Evolutionary conservation across 2,329 filamentous ascomycete species (phyloP).

Genomic region (Sporothrix luriei): DNA sequence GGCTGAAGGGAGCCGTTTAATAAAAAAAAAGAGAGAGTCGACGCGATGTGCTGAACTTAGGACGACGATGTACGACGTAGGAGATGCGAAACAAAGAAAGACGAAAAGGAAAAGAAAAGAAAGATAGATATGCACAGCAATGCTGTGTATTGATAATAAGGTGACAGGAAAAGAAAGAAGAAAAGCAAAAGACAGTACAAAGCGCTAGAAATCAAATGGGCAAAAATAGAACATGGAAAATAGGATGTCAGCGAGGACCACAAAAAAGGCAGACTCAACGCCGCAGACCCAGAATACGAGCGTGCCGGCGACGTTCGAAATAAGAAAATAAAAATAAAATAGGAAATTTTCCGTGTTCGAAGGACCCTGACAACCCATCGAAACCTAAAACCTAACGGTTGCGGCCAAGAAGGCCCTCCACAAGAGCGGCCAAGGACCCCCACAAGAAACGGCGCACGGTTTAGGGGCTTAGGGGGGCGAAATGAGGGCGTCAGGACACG

Average conservation of each 20-base stretch:
- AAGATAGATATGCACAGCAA: background rate
- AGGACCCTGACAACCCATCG: background rate
- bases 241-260: background rate
- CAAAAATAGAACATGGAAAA: constrained; percentile 23
- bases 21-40: background rate
- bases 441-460: constrained; percentile 12
- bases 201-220: background rate
- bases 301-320: background rate
- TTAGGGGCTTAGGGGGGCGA: constrained; percentile 21
- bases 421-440: background rate
- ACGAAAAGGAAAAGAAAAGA: background rate
- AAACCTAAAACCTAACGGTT: background rate
- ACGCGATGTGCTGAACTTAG: background rate
- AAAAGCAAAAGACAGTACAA: background rate
- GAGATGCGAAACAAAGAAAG: background rate
- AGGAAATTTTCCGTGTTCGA: background rate
- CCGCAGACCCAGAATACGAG: constrained; percentile 6
- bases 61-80: constrained; percentile 1
- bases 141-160: background rate
- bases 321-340: constrained; percentile 18
- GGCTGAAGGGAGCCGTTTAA: background rate
- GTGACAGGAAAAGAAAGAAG: background rate
- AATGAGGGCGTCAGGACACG: constrained; percentile 10
- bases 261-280: constrained; percentile 15
- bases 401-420: background rate